Base-by-base conservation (phyloP, 306 rosid species). In the Mimosa pudica region DNA sequence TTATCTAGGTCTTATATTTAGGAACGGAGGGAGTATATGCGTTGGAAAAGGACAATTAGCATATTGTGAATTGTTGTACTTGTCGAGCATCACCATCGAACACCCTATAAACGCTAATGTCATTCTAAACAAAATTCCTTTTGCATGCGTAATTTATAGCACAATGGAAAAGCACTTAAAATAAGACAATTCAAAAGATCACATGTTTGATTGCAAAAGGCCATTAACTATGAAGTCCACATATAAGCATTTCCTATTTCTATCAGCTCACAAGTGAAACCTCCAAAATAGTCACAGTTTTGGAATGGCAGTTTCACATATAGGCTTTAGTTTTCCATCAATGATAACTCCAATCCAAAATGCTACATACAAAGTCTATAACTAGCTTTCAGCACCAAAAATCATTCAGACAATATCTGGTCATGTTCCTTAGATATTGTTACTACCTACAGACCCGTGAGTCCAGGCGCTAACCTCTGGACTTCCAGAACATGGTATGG, bases 391-490 rank as follows among this genome's bases (percentile, higher is more conserved):
- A 60, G 45, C 76, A 10, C 20, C 81, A 55, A 69, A 69, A 24
- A 45, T 32, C 57, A 78, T 70, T 74, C 51, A 38, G 18, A 3
- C 77, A n/a, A 41, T n/a, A 18, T 38, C 7, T n/a, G 10, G 17
- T 18, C 60, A 20, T 7, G 14, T 12, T 42, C 41, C 11, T 60
- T 24, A 52, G 30, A 17, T 32, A 9, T 17, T 58, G 38, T 77
- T 60, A 8, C 17, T 51, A 66, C 44, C 62, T 45, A 33, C 46
- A 35, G 66, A 46, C 24, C 76, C 72, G 71, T 64, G 58, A 20
- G 45, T 72, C 79, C 79, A 54, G 10, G 64, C 71, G 57, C 71
- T 44, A 41, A 54, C 32, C 57, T 68, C 70, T 12, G 69, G 58
- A 20, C 58, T 81, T 49, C 55, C 77, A 58, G 45, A 63, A 48